phyloP scores from a whole-genome alignment of 2,329 filamentous ascomycete species.

The Colletotrichum sp. region DNA sequence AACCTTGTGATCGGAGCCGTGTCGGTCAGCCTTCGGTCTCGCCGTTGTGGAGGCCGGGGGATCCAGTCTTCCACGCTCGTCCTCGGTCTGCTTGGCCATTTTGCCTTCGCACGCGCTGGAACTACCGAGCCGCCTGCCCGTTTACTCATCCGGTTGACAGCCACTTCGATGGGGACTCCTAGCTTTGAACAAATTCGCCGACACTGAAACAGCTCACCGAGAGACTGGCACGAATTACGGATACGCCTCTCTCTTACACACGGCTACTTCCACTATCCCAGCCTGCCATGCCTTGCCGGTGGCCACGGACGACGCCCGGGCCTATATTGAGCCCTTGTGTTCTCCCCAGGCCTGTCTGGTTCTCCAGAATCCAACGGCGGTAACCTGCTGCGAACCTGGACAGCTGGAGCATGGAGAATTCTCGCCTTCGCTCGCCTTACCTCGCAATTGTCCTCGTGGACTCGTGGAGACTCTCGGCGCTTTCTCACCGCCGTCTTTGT shows the following conservation, averaged over 20 bases:
- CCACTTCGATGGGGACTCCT: not conserved
- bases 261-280: slow-evolving; percentile 16
- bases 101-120: not conserved
- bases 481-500: slow-evolving; percentile 20
- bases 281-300: not conserved
- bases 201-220: slow-evolving; percentile 12
- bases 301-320: slow-evolving; percentile 11
- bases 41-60: slow-evolving; percentile 6
- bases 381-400: not conserved
- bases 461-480: slow-evolving; percentile 17
- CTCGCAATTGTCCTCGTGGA: slow-evolving; percentile 18
- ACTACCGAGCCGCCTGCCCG: not conserved
- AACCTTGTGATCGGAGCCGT: slow-evolving; percentile 14
- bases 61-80: not conserved
- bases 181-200: slow-evolving; percentile 7
- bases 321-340: slow-evolving; percentile 1
- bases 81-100: slow-evolving; percentile 7
- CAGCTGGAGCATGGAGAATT: not conserved
- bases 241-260: not conserved
- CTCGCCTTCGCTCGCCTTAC: not conserved
- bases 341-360: not conserved
- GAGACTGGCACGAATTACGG: slow-evolving; percentile 1
- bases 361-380: not conserved
- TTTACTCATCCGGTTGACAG: not conserved
- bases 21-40: slow-evolving; percentile 15